Percentiles rank a stretch among this genome's conserved stretches.
These are phyloP conservation scores for Cladophialophora carrionii DNA, from an alignment of 2,329 filamentous ascomycete species.

Conservation along the genomic window DNA sequence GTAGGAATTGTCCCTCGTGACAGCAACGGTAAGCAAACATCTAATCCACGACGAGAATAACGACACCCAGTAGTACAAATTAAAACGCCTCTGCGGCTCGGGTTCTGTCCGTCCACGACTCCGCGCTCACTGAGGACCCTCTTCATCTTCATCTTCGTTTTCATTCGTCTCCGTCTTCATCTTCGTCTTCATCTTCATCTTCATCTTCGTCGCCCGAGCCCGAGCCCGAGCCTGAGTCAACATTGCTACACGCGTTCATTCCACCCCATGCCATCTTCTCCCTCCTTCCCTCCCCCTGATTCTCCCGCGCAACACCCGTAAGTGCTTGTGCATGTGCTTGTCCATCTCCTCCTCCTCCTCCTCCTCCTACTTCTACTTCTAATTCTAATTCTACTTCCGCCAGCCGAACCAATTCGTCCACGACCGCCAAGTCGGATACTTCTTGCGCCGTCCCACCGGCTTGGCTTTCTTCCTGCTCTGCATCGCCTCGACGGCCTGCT, in stretches of 20 bases:
- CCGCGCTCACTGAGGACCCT: too few relatives aligned
- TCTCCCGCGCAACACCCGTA: not conserved
- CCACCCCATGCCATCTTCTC: not conserved
- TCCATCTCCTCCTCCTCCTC: too few relatives aligned
- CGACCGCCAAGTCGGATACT: not conserved
- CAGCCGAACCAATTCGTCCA: not conserved
- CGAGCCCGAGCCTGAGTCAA: too few relatives aligned
- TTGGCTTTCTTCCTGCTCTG: not conserved
- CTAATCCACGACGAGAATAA: not conserved
- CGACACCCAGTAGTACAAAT: not conserved
- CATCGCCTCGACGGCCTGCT: not conserved
- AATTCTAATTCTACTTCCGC: not conserved
- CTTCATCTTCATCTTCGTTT: not conserved
- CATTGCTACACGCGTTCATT: too few relatives aligned
- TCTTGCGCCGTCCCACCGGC: not conserved
- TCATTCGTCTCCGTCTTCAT: too few relatives aligned
- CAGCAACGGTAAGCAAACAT: not conserved
- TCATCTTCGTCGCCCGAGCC: too few relatives aligned
- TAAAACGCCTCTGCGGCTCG: not conserved
- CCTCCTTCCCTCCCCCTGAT: not conserved
- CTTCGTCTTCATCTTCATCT: too few relatives aligned
- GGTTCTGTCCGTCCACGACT: not conserved
- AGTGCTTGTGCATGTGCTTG: not conserved
- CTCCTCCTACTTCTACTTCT: not conserved
- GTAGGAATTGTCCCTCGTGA: not conserved